Base-by-base conservation (phyloP, 2,329 filamentous ascomycete genomes). In the Alternaria sp. region DNA sequence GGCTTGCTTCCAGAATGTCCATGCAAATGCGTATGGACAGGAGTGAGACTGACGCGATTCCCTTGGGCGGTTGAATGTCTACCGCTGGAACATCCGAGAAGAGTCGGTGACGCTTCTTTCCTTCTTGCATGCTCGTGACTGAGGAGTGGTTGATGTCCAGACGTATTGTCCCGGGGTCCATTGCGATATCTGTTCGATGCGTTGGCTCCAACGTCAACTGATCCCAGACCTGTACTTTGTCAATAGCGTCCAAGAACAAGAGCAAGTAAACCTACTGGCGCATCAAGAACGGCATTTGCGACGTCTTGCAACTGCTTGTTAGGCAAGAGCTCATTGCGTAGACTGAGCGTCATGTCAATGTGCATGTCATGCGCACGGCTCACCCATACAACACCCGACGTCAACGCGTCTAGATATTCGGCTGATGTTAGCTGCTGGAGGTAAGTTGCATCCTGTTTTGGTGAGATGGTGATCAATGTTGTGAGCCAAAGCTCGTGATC, bases 401-500 rank as follows among this genome's bases (percentile, higher is more conserved):
- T 66, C 6, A 80, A 55, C 9, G 68, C 11, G 6, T 65, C 62
- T 9, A 78, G 58, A 8, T 74, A 45, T 25, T 57, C 65, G 17
- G 19, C n/a, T 13, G 64, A 32, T 30, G 61, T 62, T 25, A 72
- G 58, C 32, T 73, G 66, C 26, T 73, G 59, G 17, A 76, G 17
- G 51, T 77, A 66, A 76, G 64, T 67, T 49, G 57, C 59, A 25
- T 69, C 43, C 61, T 74, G 71, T 52, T 68, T 63, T 59, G 72
- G 65, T 75, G 72, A 76, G 67, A 78, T 55, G 26, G 76, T 78
- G 69, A 79, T 77, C 65, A 75, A 74, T 46, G 77, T 76, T 26
- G 62, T 74, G 60, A 79, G 72, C 75, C 74, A 78, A n/a, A 80
- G 75, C 69, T 79, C 75, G 28, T 77, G 61, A 32, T 73, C 54